These are phyloP conservation scores for Stachybotrys chartarum DNA, from an alignment of 2,329 filamentous ascomycete species.

Conservation along the genomic window DNA sequence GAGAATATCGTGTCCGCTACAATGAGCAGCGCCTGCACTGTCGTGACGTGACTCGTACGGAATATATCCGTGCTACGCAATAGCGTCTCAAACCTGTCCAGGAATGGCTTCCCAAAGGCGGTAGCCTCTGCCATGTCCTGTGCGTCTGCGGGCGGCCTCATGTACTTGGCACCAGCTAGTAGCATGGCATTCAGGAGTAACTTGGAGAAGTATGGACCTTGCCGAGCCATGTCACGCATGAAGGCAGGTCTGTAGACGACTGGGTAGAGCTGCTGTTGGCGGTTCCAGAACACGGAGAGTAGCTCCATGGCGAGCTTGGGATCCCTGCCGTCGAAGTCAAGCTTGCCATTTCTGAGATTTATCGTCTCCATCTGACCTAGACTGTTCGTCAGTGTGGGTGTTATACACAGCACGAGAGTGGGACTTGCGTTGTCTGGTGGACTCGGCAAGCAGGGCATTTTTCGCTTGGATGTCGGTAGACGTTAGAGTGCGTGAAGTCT, in stretches of 20 bases:
- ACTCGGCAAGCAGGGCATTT: constrained; percentile 9
- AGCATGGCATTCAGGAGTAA: constrained; percentile 48
- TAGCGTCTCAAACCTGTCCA: constrained; percentile 32
- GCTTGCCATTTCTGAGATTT: constrained; percentile 30
- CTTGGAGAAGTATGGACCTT: constrained; percentile 49
- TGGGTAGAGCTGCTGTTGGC: constrained; percentile 36
- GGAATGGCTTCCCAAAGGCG: constrained; percentile 19
- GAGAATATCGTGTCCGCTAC: constrained; percentile 41
- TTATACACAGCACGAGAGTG: not conserved
- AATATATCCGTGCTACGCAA: constrained; percentile 23
- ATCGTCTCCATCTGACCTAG: constrained; percentile 34
- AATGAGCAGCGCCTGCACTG: constrained; percentile 40
- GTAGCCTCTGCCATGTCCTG: constrained; percentile 25
- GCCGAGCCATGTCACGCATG: constrained; percentile 44
- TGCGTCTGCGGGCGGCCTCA: not conserved
- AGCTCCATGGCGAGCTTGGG: constrained; percentile 42
- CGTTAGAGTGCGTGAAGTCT: not conserved
- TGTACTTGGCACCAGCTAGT: constrained; percentile 20
- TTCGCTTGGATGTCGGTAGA: not conserved
- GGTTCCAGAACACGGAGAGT: constrained; percentile 44
- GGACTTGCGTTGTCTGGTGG: constrained; percentile 9
- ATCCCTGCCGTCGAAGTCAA: constrained; percentile 44
- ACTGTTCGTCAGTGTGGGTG: not conserved
- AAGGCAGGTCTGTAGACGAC: constrained; percentile 46
- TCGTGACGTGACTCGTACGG: constrained; percentile 36